Evolutionary conservation across 164 flowering plant species (phyloP).

Genomic region (Liquidambar formosana): DNA sequence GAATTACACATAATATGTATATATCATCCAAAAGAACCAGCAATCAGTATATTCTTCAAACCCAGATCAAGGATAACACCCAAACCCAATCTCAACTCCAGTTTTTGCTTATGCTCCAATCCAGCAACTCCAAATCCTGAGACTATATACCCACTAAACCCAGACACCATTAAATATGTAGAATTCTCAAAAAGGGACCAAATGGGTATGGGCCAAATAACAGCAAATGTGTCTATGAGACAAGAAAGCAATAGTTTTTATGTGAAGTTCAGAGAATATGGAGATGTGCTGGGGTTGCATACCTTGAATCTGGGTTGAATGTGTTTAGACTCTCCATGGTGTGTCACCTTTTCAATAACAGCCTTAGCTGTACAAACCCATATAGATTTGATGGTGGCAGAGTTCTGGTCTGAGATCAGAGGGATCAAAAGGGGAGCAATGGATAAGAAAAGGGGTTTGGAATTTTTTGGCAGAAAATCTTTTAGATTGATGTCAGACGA

Average conservation of each 20-base stretch:
- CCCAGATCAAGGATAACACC: conserved; percentile 16
- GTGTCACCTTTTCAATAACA: conserved; percentile 35
- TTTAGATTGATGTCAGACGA: conserved; percentile 32
- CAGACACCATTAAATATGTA: conserved; percentile 33
- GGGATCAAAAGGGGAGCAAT: conserved; percentile 19
- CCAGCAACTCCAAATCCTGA: conserved; percentile 16
- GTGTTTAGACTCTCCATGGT: conserved; percentile 33
- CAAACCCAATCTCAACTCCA: conserved; percentile 21
- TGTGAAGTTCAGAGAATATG: conserved; percentile 49
- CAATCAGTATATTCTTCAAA: conserved; percentile 21
- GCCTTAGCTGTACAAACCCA: conserved; percentile 57
- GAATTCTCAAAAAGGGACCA: conserved; percentile 20
- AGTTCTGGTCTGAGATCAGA: conserved; percentile 37
- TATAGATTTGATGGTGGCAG: conserved; percentile 21
- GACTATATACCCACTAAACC: conserved; percentile 20
- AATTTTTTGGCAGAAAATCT: conserved; percentile 30
- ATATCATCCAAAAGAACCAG: conserved; percentile 29
- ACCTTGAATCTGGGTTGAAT: conserved; percentile 62
- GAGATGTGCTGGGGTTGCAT: conserved; percentile 31
- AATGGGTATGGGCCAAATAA: conserved; percentile 48
- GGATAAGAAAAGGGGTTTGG: conserved; percentile 27
- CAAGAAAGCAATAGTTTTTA: conserved; percentile 38
- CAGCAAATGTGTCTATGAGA: conserved; percentile 19
- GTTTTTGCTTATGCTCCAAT: conserved; percentile 33
- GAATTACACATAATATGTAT: not conserved